Base-by-base conservation (phyloP, 2,329 filamentous ascomycete species). In the Ceratocystis cubensis region DNA sequence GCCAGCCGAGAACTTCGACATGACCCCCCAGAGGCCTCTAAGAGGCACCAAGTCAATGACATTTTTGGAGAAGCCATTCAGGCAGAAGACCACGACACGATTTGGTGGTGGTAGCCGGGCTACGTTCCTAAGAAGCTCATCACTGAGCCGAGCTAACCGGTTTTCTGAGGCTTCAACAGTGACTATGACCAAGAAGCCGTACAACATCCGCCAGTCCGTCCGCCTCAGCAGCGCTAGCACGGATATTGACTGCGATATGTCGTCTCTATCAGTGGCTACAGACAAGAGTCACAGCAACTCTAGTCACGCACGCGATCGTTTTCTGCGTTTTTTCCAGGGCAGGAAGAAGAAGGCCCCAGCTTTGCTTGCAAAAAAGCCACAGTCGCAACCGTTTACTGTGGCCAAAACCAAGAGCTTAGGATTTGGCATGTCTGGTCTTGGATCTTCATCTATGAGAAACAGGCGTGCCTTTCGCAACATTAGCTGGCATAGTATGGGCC, bases 21-120 rank as follows among this genome's bases (percentile, higher is more conserved):
- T 25, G 17, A 59, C 28, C 30, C n/a, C 62, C 6, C 22, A 64
- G 13, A 48, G 66, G 8, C 57, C 50, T 30, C 28, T 68, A n/a
- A 64, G 66, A 5, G 64, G 59, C n/a, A 64, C 64, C n/a, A 68
- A 68, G 41, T 68, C 66, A 1, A 68, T 68, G 66, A 65, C 66
- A n/a, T 68, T 68, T 61, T 20, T 68, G n/a, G 66, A 68, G 15
- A 61, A 62, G 17, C 63, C 64, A 22, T 65, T 65, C 17, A 33
- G n/a, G 37, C 64, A 61, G 44, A 65, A 65, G n/a, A 65, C 33
- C 8, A 41, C 65, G 10, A 25, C 25, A 10, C 57, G 56, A 8
- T 17, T 59, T 59, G 56, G 56, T n/a, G 56, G 61, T 28, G 61
- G 50, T n/a, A 61, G 53, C 48, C 46, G 64, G 4, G 59, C 66